Evolutionary conservation across 495 filamentous ascomycete species (phyloP), one percentile per base, ranked within the genome.

Genomic region (Hypoxylon rickii): DNA sequence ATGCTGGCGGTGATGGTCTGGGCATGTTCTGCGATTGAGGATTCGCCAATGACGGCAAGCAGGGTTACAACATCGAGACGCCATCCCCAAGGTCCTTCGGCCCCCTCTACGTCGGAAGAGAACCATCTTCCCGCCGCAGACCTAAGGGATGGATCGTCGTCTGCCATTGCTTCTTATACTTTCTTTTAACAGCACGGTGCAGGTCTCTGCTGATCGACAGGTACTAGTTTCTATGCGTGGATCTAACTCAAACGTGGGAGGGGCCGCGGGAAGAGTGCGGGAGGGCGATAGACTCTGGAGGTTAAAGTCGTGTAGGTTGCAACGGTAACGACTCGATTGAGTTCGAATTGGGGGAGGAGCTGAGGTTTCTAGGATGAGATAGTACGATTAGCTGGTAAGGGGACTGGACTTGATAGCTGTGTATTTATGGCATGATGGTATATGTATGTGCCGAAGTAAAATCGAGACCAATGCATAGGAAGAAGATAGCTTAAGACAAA

Each of bases 31-130:
- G 76, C 75, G 37, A 86, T 80, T 3, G 78, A 74, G 11, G 75
- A 76, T 58, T 86, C 83, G 58, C 84, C 84, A 52, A 86, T 80
- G 54, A 86, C 80, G 40, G 84, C 83, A 44, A 87, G 77, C 2
- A 87, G 75, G 22, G 78, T 79, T 47, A 87, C 82, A 32, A 86
- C 79, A 63, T 87, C 84, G 52, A 86, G 75, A 18, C 77, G 73
- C 79, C 79, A 82, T 20, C 73, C 76, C 47, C 41, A 32, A 17
- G 65, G 62, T 7, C 68, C 68, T 21, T 74, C 65, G 12, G 49
- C 51, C 1, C 43, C 32, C 43, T 50, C 44, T 20, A 66, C 45
- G 16, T 69, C 71, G 20, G 44, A 65, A 18, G 74, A 70, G 55
- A 79, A 77, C 75, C 75, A 77, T 24, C 12, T 43, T 1, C 36